These are phyloP conservation scores for Fusarium palustre DNA, from an alignment of 2,329 filamentous ascomycete species.

Conservation along the genomic window DNA sequence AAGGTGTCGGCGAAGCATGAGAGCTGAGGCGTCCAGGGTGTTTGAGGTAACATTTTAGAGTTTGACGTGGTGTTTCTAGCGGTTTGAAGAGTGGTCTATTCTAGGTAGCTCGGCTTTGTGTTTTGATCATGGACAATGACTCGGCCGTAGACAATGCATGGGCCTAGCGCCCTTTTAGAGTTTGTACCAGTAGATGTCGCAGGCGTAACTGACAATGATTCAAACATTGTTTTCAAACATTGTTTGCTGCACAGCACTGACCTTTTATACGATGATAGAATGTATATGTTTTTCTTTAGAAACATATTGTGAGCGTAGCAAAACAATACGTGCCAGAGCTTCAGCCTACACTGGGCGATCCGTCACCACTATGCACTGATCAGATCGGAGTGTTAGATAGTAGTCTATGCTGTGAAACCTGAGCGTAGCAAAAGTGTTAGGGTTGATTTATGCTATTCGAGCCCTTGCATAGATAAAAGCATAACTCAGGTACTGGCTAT, in stretches of 20 bases:
- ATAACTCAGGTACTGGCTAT: neutral
- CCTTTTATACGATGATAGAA: neutral
- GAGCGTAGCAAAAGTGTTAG: neutral
- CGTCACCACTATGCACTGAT: constrained; percentile 5
- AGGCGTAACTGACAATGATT: constrained; percentile 1
- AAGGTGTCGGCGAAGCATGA: constrained; percentile 50
- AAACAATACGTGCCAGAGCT: constrained; percentile 7
- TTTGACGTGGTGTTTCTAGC: neutral
- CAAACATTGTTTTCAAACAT: constrained; percentile 21
- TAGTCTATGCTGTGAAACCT: neutral
- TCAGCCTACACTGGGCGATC: neutral
- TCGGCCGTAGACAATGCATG: neutral
- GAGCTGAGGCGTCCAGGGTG: neutral
- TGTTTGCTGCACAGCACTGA: constrained; percentile 9
- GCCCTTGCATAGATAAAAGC: neutral
- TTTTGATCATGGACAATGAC: constrained; percentile 8
- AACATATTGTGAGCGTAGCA: constrained; percentile 4
- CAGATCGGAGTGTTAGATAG: neutral
- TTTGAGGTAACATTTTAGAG: constrained; percentile 8
- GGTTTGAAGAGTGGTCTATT: constrained; percentile 9
- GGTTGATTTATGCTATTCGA: neutral
- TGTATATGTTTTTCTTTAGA: constrained; percentile 1
- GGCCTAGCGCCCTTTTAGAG: neutral
- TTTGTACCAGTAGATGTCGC: constrained; percentile 6
- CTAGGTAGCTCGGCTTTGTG: neutral